A percentile compares a stretch with the other conserved stretches of the same genome.
These are phyloP conservation scores for Chytridiales sp. DNA, from an alignment of 371 early-diverging fungal genomes.

Conservation along the genomic window DNA sequence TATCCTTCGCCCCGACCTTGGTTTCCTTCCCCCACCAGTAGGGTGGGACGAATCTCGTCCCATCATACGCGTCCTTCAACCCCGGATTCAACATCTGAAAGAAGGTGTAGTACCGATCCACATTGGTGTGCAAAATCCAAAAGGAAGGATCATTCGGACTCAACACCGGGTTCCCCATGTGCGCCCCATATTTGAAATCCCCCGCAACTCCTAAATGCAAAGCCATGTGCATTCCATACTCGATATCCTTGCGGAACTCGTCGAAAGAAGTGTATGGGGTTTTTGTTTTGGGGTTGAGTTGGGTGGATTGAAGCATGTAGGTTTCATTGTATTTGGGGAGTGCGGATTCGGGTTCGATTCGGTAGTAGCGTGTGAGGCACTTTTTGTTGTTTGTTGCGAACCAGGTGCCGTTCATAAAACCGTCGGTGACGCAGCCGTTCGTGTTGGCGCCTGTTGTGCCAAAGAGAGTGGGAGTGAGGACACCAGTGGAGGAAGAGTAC, in stretches of 20 bases:
- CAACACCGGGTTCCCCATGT: slow-evolving; percentile 6
- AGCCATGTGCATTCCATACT: slow-evolving; percentile 9
- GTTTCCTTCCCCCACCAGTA: no score
- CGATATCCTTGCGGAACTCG: slow-evolving; percentile 3
- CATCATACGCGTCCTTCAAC: no score
- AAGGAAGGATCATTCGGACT: slow-evolving; percentile 56
- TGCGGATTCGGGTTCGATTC: no score
- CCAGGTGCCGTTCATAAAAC: slow-evolving; percentile 10
- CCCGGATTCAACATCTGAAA: slow-evolving; percentile 40
- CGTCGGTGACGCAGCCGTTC: slow-evolving; percentile 28
- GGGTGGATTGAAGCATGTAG: slow-evolving; percentile 12
- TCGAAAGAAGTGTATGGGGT: slow-evolving; percentile 11
- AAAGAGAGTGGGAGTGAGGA: neutral
- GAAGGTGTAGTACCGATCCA: slow-evolving; percentile 55
- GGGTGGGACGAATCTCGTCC: no score
- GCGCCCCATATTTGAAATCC: neutral
- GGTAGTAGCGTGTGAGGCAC: slow-evolving; percentile 1
- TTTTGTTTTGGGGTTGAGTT: slow-evolving; percentile 6
- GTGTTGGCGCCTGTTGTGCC: slow-evolving; percentile 1
- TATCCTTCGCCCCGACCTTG: no score
- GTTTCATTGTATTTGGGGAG: no score
- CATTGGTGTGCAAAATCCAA: slow-evolving; percentile 57
- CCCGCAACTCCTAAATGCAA: slow-evolving; percentile 11
- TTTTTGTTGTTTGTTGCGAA: neutral
- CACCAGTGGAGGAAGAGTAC: neutral